Evolutionary conservation across 352 stramenopile genomes (phyloP).

Genomic region (Globisporangium uncinulatum): DNA sequence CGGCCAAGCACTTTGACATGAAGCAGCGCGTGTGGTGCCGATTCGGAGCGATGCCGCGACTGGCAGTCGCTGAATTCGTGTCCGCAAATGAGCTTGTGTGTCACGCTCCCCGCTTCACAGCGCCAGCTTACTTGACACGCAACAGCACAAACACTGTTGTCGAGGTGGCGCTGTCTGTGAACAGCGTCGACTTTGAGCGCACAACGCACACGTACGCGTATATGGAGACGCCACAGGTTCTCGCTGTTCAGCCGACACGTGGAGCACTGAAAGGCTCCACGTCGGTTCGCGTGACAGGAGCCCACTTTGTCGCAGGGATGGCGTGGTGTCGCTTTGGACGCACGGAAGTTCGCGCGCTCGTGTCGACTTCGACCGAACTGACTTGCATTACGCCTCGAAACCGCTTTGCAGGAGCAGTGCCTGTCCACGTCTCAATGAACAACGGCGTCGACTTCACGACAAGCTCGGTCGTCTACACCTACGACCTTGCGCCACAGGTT

Average conservation of each 20-base stretch:
- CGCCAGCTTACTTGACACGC: neutral
- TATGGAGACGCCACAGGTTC: conserved; percentile 27
- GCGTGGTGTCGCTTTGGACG: conserved; percentile 53
- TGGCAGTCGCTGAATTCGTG: conserved; percentile 22
- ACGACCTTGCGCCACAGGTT: conserved; percentile 42
- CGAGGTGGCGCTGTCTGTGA: conserved; percentile 53
- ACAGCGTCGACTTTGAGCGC: conserved; percentile 62
- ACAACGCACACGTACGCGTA: conserved; percentile 52
- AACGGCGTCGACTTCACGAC: conserved; percentile 85
- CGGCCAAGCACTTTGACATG: conserved; percentile 43
- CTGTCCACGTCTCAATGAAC: conserved; percentile 81
- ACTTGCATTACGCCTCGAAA: conserved; percentile 36
- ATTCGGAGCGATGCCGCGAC: conserved; percentile 40
- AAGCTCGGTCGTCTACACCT: conserved; percentile 58
- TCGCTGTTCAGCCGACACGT: conserved; percentile 33
- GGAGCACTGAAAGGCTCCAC: conserved; percentile 53
- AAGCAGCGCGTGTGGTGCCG: conserved; percentile 40
- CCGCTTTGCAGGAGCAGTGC: conserved; percentile 24
- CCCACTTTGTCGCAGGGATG: conserved; percentile 23
- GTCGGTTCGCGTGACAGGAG: conserved; percentile 37
- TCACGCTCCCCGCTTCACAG: conserved; percentile 21
- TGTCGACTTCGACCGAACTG: conserved; percentile 30
- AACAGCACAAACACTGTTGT: conserved; percentile 4
- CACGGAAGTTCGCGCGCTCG: conserved; percentile 25
- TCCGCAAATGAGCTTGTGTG: conserved; percentile 29